Percentiles rank a stretch among this genome's conserved stretches.
Conservation (phyloP, 768 basidiomycete genomes). For the Podaxis sp. region DNA sequence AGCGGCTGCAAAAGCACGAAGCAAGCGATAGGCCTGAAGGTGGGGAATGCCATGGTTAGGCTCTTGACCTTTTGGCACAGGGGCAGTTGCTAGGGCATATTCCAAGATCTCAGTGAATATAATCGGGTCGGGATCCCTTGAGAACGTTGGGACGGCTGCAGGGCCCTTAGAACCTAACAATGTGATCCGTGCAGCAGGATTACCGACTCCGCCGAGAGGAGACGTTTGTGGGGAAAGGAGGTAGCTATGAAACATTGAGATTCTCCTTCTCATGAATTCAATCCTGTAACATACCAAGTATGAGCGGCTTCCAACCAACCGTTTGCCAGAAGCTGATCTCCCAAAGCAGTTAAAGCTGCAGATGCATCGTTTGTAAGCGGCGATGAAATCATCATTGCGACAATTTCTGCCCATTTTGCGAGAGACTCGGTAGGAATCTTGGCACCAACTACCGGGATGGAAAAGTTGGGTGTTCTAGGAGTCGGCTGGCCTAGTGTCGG, state of each 20-base stretch:
- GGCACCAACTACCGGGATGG: slow-evolving; percentile 38
- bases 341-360: slow-evolving; percentile 77
- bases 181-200: slow-evolving; percentile 64
- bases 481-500: slow-evolving; percentile 35
- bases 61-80: slow-evolving; percentile 82
- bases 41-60: slow-evolving; percentile 79
- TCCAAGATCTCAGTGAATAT: slow-evolving; percentile 90
- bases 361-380: slow-evolving; percentile 68
- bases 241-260: slow-evolving; percentile 52
- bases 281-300: slow-evolving; percentile 64
- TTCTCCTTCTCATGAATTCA: not conserved
- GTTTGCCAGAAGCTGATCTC: slow-evolving; percentile 74
- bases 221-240: slow-evolving; percentile 84
- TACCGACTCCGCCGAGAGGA: slow-evolving; percentile 67
- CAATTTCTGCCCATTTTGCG: slow-evolving; percentile 82
- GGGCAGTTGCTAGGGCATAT: slow-evolving; percentile 80
- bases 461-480: slow-evolving; percentile 67
- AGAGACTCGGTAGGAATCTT: slow-evolving; percentile 65
- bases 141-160: slow-evolving; percentile 45
- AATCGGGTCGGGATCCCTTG: slow-evolving; percentile 70
- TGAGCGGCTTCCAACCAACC: slow-evolving; percentile 86
- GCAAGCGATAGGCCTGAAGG: slow-evolving; percentile 84
- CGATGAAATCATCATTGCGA: slow-evolving; percentile 78
- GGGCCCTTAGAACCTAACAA: slow-evolving; percentile 74
- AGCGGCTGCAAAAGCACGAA: slow-evolving; percentile 72